Evolutionary conservation across 192 early-diverging fungal genomes (phyloP).

Genomic region (Dissophora globulifera): DNA sequence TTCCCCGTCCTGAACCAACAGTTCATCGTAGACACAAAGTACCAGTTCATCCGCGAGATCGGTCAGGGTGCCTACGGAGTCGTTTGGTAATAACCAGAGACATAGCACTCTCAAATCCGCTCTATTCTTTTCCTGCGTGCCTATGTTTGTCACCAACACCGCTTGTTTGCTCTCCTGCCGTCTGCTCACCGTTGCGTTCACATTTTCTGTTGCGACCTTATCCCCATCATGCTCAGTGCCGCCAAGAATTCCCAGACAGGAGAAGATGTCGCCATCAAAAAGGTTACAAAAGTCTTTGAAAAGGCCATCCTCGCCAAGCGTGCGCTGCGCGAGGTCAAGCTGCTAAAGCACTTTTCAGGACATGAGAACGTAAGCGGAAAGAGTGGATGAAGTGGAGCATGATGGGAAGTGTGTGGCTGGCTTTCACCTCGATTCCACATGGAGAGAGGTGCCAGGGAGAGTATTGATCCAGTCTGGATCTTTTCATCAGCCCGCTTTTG

Average conservation of each 20-base stretch:
- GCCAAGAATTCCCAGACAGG: slow-evolving; percentile 84
- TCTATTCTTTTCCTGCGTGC: background rate
- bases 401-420: no score
- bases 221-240: slow-evolving; percentile 63
- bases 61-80: slow-evolving; percentile 95
- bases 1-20: slow-evolving; percentile 60
- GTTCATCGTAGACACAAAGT: slow-evolving; percentile 64
- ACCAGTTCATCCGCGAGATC: slow-evolving; percentile 82
- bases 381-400: background rate
- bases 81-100: no score
- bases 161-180: no score
- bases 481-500: no score
- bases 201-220: no score
- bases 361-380: slow-evolving; percentile 81
- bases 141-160: background rate
- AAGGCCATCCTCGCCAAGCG: slow-evolving; percentile 93
- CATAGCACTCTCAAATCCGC: background rate
- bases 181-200: no score
- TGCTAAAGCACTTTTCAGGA: slow-evolving; percentile 93
- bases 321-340: slow-evolving; percentile 93
- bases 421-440: no score
- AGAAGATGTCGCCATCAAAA: slow-evolving; percentile 92
- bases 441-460: no score
- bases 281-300: slow-evolving; percentile 78
- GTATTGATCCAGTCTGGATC: background rate